phyloP scores from a whole-genome alignment of 345 rosid genomes.

The Acer saccharum region DNA sequence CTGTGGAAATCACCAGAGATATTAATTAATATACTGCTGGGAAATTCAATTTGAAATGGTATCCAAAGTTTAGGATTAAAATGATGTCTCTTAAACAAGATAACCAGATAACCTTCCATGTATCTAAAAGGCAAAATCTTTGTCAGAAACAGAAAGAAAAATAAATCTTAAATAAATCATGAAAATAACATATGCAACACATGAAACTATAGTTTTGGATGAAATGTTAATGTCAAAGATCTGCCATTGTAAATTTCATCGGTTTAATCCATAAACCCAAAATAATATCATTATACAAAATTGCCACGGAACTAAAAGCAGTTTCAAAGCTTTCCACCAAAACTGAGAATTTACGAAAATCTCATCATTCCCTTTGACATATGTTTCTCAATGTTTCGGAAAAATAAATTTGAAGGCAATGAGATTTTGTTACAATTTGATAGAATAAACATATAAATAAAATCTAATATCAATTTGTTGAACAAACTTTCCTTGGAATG shows the following conservation, averaged over 20 bases:
- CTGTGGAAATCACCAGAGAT: slow-evolving; percentile 35
- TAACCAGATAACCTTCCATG: background rate
- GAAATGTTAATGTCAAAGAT: background rate
- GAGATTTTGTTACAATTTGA: background rate
- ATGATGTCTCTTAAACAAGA: background rate
- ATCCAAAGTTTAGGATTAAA: background rate
- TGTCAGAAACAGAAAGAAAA: background rate
- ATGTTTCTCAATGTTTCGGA: background rate
- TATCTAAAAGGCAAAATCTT: slow-evolving; percentile 16
- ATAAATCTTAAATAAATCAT: background rate
- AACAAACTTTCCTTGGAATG: background rate
- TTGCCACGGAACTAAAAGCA: background rate
- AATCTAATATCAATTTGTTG: background rate
- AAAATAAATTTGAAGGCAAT: background rate
- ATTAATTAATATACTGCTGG: slow-evolving; percentile 4
- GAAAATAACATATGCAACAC: background rate
- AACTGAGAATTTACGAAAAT: background rate
- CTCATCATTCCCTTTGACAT: background rate
- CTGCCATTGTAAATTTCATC: slow-evolving; percentile 1
- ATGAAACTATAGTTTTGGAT: background rate
- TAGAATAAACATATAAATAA: background rate
- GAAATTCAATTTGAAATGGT: slow-evolving; percentile 5
- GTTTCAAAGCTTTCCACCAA: background rate
- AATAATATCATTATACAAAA: background rate
- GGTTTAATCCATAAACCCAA: background rate